A percentile compares a stretch with the other conserved stretches of the same genome.
phyloP scores from a whole-genome alignment of 257 asterid species.

The Solanum bulbocastanum region DNA sequence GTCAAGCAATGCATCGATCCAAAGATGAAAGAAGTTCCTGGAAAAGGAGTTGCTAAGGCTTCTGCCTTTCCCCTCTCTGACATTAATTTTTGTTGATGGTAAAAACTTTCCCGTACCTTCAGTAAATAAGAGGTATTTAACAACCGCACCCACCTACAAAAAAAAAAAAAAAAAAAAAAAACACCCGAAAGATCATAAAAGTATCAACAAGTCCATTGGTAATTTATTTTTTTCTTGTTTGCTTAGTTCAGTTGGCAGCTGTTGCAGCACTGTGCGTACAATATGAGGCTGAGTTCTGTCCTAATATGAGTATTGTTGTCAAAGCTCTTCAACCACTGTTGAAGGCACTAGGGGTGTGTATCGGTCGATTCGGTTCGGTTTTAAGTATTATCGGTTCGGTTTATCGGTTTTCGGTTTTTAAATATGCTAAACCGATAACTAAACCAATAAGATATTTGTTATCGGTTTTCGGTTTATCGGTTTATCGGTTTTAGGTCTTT shows the following conservation, averaged over 20 bases:
- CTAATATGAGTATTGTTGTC: conserved; percentile 30
- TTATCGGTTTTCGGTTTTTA: too few relatives aligned
- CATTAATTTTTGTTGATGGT: not conserved
- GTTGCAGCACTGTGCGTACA: conserved; percentile 34
- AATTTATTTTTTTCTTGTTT: not conserved
- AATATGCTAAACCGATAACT: too few relatives aligned
- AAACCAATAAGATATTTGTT: too few relatives aligned
- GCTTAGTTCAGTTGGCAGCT: conserved; percentile 19
- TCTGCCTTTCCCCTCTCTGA: not conserved
- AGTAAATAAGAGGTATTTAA: not conserved
- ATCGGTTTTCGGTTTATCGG: too few relatives aligned
- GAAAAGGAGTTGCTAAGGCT: conserved; percentile 12
- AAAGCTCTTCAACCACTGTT: conserved; percentile 28
- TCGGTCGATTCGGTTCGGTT: too few relatives aligned
- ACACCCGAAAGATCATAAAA: not conserved
- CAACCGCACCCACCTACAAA: too few relatives aligned
- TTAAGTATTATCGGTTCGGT: too few relatives aligned
- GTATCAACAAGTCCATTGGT: not conserved
- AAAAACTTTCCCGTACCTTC: not conserved
- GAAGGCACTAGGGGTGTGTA: too few relatives aligned
- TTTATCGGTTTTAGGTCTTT: too few relatives aligned
- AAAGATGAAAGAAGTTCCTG: conserved; percentile 10
- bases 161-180: not conserved
- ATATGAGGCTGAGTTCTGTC: conserved; percentile 27
- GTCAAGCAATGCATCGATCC: conserved; percentile 32